These are phyloP conservation scores for Trichoderma koningiopsis DNA, from an alignment of 2,329 filamentous ascomycete genomes.

Conservation along the genomic window DNA sequence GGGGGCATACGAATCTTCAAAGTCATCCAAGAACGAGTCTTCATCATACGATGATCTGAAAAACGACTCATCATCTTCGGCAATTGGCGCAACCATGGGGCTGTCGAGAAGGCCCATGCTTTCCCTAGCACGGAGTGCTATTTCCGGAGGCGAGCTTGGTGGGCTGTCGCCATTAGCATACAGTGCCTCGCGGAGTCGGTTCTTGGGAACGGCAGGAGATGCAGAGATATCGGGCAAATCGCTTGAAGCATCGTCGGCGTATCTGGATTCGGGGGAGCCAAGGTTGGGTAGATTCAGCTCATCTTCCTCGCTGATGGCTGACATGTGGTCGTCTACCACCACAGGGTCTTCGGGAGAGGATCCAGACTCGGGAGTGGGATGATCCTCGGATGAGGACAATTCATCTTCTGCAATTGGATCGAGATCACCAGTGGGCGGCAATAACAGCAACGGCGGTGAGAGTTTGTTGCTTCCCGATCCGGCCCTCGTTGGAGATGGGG, in stretches of 20 bases:
- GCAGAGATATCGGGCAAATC: conserved; percentile 48
- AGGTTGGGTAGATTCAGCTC: conserved; percentile 41
- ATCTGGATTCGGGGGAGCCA: conserved; percentile 43
- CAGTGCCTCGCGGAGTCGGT: conserved; percentile 37
- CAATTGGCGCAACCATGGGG: conserved; percentile 47
- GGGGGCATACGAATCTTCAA: conserved; percentile 45
- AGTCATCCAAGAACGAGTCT: conserved; percentile 50
- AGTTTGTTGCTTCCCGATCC: conserved; percentile 8
- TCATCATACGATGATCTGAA: conserved; percentile 48
- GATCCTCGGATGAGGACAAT: background rate
- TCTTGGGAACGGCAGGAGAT: conserved; percentile 42
- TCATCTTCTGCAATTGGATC: conserved; percentile 21
- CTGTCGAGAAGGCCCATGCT: conserved; percentile 47
- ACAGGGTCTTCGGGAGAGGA: conserved; percentile 24
- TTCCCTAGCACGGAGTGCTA: conserved; percentile 2
- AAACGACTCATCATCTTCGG: conserved; percentile 44
- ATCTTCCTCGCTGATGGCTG: conserved; percentile 30
- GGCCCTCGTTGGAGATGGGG: conserved; percentile 27
- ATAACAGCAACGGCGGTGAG: background rate
- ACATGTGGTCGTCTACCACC: conserved; percentile 28
- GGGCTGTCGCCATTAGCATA: conserved; percentile 48
- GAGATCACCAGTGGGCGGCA: conserved; percentile 8
- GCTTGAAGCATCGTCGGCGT: conserved; percentile 46
- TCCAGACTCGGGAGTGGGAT: conserved; percentile 1
- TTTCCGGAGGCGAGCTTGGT: conserved; percentile 51